Percentiles rank a stretch among this genome's conserved stretches.
phyloP scores from a whole-genome alignment of 2,329 filamentous ascomycete genomes.

The Thyridium curvatum region DNA sequence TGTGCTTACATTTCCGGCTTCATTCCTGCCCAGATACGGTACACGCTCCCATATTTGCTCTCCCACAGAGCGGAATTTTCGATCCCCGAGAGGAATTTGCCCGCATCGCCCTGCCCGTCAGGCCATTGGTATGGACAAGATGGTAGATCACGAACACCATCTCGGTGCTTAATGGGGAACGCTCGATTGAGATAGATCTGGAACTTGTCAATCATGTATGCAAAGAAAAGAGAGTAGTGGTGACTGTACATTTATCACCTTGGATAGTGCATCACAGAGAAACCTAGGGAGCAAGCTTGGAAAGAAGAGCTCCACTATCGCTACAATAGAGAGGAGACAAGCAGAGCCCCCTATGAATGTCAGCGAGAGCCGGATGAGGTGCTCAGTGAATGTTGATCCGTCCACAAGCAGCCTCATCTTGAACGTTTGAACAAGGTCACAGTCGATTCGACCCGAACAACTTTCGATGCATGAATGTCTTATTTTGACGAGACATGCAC shows the following conservation, averaged over 20 bases:
- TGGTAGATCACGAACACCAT: too few species aligned
- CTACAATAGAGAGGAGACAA: not conserved
- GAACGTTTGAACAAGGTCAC: too few species aligned
- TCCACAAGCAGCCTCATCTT: too few species aligned
- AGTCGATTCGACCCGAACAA: too few species aligned
- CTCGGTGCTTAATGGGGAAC: too few species aligned
- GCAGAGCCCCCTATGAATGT: not conserved
- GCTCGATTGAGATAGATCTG: too few species aligned
- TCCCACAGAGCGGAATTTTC: slow-evolving; percentile 25
- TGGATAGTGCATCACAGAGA: not conserved
- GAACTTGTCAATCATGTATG: too few species aligned
- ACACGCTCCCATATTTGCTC: slow-evolving; percentile 23
- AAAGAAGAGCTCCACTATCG: not conserved
- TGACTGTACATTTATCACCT: not conserved
- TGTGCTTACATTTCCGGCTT: slow-evolving; percentile 28
- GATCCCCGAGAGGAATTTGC: slow-evolving; percentile 30
- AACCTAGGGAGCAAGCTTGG: not conserved
- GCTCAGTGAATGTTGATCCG: too few species aligned
- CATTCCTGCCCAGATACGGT: slow-evolving; percentile 30
- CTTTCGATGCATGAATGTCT: too few species aligned
- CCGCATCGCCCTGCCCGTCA: slow-evolving; percentile 30
- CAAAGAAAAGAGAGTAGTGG: too few species aligned
- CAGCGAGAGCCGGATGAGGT: not conserved
- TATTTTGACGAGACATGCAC: too few species aligned
- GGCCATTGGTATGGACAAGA: slow-evolving; percentile 25